Percentiles rank a stretch among this genome's conserved stretches.
phyloP scores from a whole-genome alignment of 225 moss, liverwort and hornwort species.

The Polytrichum formosum region DNA sequence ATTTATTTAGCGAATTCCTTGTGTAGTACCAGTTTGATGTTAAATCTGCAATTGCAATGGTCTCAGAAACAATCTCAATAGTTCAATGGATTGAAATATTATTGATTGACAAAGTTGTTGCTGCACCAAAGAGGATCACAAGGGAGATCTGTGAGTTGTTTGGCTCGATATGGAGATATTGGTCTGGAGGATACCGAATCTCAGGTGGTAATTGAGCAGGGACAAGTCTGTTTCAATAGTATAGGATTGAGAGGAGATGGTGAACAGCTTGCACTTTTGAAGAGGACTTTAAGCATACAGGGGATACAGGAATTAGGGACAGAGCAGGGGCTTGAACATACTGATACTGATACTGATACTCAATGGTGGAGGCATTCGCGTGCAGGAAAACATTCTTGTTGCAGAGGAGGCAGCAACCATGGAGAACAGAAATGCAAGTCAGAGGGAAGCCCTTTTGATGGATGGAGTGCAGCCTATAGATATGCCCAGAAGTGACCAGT shows the following conservation, averaged over 20 bases:
- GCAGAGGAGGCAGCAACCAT: background rate
- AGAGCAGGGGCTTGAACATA: background rate
- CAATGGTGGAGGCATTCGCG: background rate
- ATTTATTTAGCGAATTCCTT: background rate
- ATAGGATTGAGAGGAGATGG: background rate
- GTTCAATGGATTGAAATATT: background rate
- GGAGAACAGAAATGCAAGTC: background rate
- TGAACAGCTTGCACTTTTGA: background rate
- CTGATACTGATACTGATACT: background rate
- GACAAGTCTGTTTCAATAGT: background rate
- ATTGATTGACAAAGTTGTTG: background rate
- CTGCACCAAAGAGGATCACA: background rate
- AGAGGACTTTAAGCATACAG: background rate
- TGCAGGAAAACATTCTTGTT: background rate
- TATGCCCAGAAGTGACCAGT: background rate
- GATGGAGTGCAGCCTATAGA: background rate
- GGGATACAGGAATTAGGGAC: conserved; percentile 2
- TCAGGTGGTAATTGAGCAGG: background rate
- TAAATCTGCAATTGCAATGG: background rate
- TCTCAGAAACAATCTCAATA: background rate
- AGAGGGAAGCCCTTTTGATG: background rate
- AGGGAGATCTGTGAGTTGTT: background rate
- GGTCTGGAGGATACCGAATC: background rate
- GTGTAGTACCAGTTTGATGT: background rate
- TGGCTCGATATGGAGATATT: background rate